Percentiles rank a stretch among this genome's conserved stretches.
These are phyloP conservation scores for Saccharomyces hybrid DNA, from an alignment of 1,139 yeast species.

Conservation along the genomic window DNA sequence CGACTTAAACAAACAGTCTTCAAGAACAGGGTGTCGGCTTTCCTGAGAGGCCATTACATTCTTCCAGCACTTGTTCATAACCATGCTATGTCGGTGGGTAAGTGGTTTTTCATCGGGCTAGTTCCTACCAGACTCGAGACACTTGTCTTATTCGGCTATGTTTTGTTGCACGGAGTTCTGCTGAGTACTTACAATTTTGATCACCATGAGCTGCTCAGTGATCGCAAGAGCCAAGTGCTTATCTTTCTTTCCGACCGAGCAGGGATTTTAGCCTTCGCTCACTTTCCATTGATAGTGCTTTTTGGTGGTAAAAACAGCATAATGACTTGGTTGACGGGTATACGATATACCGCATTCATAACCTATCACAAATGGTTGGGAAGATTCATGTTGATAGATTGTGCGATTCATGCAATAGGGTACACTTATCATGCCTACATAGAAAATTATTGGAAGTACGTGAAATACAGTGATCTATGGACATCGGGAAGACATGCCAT, in stretches of 20 bases:
- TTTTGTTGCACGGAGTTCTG: conserved; percentile 40
- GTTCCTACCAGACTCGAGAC: conserved; percentile 51
- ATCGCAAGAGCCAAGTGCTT: conserved; percentile 33
- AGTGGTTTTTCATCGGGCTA: conserved; percentile 11
- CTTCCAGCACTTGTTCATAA: neutral
- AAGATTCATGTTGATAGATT: conserved; percentile 36
- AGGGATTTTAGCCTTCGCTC: conserved; percentile 42
- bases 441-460: conserved; percentile 19
- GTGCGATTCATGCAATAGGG: conserved; percentile 42
- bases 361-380: conserved; percentile 61
- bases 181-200: conserved; percentile 35
- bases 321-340: conserved; percentile 54
- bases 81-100: neutral
- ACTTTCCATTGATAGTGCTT: conserved; percentile 44
- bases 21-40: neutral
- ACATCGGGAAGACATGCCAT: conserved; percentile 49
- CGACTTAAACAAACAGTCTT: neutral
- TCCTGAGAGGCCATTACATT: neutral
- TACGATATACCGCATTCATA: conserved; percentile 53
- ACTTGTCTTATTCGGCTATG: conserved; percentile 41
- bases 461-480: conserved; percentile 19
- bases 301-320: conserved; percentile 62
- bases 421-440: conserved; percentile 30
- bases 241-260: conserved; percentile 41
- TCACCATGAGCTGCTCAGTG: conserved; percentile 24